Evolutionary conservation across 1,139 yeast genomes (phyloP).

Genomic region (Debaryomyces udenii): DNA sequence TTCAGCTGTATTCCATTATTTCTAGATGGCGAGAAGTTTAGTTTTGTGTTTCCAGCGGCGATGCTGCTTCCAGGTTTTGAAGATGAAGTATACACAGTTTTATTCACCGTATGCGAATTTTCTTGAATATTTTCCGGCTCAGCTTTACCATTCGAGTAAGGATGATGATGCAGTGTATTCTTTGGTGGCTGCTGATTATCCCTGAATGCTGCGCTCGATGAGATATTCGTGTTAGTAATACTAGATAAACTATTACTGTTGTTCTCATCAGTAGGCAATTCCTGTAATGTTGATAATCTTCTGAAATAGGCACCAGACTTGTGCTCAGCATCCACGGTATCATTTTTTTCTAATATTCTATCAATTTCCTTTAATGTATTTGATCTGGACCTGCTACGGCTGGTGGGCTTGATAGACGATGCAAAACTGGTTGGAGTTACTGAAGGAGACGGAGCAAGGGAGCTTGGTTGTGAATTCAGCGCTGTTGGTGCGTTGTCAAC

Average conservation of each 20-base stretch:
- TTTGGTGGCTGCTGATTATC: conserved; percentile 14
- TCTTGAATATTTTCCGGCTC: conserved; percentile 3
- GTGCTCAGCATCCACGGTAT: conserved; percentile 45
- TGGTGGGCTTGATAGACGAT: conserved; percentile 18
- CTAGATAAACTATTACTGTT: conserved; percentile 10
- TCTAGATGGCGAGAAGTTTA: conserved; percentile 1
- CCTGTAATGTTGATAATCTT: conserved; percentile 70
- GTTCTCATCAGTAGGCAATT: conserved; percentile 45
- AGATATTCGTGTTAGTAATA: conserved; percentile 10
- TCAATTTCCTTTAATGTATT: conserved; percentile 46
- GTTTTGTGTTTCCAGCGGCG: neutral
- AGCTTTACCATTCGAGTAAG: conserved; percentile 6
- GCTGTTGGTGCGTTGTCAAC: conserved; percentile 23
- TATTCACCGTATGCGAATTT: conserved; percentile 2
- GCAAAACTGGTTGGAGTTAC: conserved; percentile 11
- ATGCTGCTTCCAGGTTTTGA: conserved; percentile 1
- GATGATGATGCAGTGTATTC: conserved; percentile 8
- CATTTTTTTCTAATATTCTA: conserved; percentile 42
- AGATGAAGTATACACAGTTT: conserved; percentile 11
- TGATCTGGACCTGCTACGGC: conserved; percentile 36
- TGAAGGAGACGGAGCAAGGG: conserved; percentile 20
- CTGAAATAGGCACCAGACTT: conserved; percentile 71
- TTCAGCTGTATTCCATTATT: neutral
- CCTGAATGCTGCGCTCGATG: conserved; percentile 16
- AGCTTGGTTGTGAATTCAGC: conserved; percentile 19